These are phyloP conservation scores for Pseudotsuga menziesii DNA, from an alignment of 75 land plant genomes.

Conservation along the genomic window DNA sequence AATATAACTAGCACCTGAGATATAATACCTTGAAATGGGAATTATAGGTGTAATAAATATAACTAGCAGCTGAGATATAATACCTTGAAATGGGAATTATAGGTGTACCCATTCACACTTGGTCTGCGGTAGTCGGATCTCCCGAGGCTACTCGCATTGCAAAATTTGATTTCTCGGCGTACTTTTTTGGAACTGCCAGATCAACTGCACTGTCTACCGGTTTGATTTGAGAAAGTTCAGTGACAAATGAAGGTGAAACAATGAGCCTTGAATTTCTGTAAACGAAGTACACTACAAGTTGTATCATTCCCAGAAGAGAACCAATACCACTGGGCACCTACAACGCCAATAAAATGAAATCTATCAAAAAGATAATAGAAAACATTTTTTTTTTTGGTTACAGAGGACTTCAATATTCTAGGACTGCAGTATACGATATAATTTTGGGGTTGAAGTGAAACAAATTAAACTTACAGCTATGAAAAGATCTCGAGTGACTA, in stretches of 20 bases:
- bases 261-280: not conserved
- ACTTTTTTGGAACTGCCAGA: not conserved
- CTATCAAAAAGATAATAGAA: too few relatives aligned
- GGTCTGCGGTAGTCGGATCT: not conserved
- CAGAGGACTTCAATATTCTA: not conserved
- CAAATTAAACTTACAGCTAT: not conserved
- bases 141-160: not conserved
- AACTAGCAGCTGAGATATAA: too few relatives aligned
- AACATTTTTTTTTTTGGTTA: not conserved
- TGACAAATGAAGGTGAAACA: not conserved
- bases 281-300: not conserved
- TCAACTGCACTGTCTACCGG: not conserved
- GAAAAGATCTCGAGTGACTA: not conserved
- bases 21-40: too few relatives aligned
- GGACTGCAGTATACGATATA: not conserved
- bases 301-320: not conserved
- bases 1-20: too few relatives aligned
- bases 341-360: not conserved
- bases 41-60: too few relatives aligned
- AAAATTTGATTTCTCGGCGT: not conserved
- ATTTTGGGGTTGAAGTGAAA: not conserved
- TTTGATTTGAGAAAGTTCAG: not conserved
- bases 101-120: too few relatives aligned
- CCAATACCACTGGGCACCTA: constrained; percentile 8
- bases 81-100: too few relatives aligned